Percentiles rank a stretch among this genome's conserved stretches.
phyloP scores from a whole-genome alignment of 768 basidiomycete genomes.

The Trametes cinnabarina region DNA sequence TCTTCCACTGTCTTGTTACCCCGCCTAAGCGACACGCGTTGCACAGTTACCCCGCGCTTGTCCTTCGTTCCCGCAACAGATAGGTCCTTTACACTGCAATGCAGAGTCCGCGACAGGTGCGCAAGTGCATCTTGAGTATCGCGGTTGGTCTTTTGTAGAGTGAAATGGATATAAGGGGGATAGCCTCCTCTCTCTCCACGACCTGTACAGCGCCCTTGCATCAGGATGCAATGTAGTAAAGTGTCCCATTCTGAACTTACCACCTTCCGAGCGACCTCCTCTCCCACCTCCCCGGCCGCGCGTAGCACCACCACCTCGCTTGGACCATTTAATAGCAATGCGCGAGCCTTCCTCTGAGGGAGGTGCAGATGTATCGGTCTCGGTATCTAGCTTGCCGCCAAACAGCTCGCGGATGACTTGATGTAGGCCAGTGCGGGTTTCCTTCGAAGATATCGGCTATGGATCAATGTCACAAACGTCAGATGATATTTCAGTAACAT shows the following conservation, averaged over 20 bases:
- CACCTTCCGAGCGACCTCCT: conserved; percentile 15
- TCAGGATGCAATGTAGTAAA: too few relatives aligned
- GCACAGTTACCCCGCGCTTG: conserved; percentile 94
- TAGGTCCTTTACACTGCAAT: conserved; percentile 75
- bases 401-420: conserved; percentile 78
- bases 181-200: conserved; percentile 60
- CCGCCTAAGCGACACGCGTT: conserved; percentile 80
- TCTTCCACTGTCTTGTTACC: conserved; percentile 76
- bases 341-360: conserved; percentile 66
- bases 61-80: conserved; percentile 96
- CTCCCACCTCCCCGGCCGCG: conserved; percentile 39
- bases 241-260: neutral
- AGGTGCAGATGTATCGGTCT: conserved; percentile 57
- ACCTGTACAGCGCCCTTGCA: conserved; percentile 19
- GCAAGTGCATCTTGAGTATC: conserved; percentile 94
- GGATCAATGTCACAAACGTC: neutral
- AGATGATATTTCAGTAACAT: neutral
- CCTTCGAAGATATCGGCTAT: conserved; percentile 83
- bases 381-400: conserved; percentile 78
- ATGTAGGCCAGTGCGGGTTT: conserved; percentile 79
- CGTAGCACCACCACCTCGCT: conserved; percentile 47
- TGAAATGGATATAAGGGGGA: conserved; percentile 93
- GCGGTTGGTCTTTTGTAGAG: conserved; percentile 94
- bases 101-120: conserved; percentile 75
- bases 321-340: conserved; percentile 79